Conservation (phyloP, 2,329 filamentous ascomycete genomes). For the Sporothrix mexicana region DNA sequence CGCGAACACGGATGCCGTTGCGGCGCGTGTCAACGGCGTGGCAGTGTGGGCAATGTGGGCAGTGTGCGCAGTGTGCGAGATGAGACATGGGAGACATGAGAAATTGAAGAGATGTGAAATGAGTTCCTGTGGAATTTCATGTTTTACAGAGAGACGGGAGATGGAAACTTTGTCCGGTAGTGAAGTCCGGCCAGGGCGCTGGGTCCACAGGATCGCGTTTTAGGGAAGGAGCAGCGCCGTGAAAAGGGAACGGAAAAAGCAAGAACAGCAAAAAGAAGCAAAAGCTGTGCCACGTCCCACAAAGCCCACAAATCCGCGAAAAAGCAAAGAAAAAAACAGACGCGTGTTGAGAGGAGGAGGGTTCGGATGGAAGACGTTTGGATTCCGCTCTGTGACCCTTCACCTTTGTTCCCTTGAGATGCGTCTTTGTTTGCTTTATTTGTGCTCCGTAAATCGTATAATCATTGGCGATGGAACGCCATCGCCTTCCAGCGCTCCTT, state of each 20-base stretch:
- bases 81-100: background rate
- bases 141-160: background rate
- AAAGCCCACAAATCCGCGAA: background rate
- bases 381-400: background rate
- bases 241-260: background rate
- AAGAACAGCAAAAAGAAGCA: background rate
- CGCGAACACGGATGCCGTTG: conserved; percentile 16
- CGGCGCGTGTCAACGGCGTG: conserved; percentile 22
- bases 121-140: background rate
- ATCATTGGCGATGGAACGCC: background rate
- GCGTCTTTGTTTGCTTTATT: background rate
- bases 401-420: background rate
- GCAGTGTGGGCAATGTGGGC: no score
- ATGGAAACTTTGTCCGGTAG: conserved; percentile 9
- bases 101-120: background rate
- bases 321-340: background rate
- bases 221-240: conserved; percentile 17
- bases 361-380: conserved; percentile 12
- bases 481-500: conserved; percentile 5
- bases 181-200: background rate
- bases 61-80: background rate
- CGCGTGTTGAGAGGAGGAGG: background rate
- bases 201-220: conserved; percentile 11
- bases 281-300: conserved; percentile 18
- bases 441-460: background rate